Evolutionary conservation across 768 basidiomycete species (phyloP).

Genomic region (Tubosaeta sp.): DNA sequence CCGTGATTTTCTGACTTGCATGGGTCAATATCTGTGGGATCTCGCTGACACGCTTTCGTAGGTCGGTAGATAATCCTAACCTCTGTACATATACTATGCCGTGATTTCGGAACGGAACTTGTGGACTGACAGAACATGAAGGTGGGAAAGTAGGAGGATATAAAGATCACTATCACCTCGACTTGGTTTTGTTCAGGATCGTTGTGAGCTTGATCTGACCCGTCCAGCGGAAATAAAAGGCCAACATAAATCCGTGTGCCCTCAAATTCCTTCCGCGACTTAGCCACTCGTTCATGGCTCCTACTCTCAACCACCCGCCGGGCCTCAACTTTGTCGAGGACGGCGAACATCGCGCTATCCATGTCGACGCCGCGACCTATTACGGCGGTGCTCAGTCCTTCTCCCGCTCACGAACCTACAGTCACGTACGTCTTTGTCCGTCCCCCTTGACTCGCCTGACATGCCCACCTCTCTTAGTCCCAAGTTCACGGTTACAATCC

Average conservation of each 20-base stretch:
- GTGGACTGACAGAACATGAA: not conserved
- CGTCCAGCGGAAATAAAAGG: not conserved
- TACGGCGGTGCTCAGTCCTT: constrained; percentile 79
- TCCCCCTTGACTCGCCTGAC: constrained; percentile 9
- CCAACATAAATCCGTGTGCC: constrained; percentile 8
- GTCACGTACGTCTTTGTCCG: constrained; percentile 53
- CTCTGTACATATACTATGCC: too few species aligned
- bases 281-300: constrained; percentile 47
- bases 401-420: constrained; percentile 84
- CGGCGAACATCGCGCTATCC: constrained; percentile 39
- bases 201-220: not conserved
- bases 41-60: constrained; percentile 4
- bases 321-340: constrained; percentile 68
- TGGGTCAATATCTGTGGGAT: not conserved
- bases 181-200: not conserved
- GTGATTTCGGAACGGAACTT: constrained; percentile 1
- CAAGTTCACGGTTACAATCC: constrained; percentile 72
- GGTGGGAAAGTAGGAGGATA: not conserved
- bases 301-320: constrained; percentile 58
- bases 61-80: too few species aligned
- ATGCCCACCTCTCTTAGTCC: constrained; percentile 42
- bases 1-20: constrained; percentile 18
- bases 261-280: not conserved
- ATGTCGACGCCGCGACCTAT: constrained; percentile 74
- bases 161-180: not conserved